A percentile compares a stretch with the other conserved stretches of the same genome.
These are phyloP conservation scores for Otatea glauca DNA, from an alignment of 176 grass and related monocot genomes.

Conservation along the genomic window DNA sequence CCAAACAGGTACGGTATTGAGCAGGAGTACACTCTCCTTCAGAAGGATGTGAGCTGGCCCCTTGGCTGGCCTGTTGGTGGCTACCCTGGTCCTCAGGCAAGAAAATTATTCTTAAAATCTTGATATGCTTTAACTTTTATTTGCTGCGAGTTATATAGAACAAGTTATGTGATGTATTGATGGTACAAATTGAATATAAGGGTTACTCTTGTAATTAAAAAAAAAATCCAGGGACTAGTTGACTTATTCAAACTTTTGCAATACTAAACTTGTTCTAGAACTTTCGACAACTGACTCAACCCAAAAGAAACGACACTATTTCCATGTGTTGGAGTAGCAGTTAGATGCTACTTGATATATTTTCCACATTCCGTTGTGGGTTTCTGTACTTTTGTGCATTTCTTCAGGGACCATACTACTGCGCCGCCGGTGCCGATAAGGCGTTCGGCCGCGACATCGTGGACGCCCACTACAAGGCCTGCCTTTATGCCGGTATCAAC, in stretches of 20 bases:
- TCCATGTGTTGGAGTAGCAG: background rate
- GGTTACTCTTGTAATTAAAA: background rate
- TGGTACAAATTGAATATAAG: background rate
- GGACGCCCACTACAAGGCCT: slow-evolving; percentile 95
- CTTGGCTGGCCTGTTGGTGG: slow-evolving; percentile 94
- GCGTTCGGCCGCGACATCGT: slow-evolving; percentile 93
- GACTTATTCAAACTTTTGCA: background rate
- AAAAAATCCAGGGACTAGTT: background rate
- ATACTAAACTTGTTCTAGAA: background rate
- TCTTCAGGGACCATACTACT: slow-evolving; percentile 91
- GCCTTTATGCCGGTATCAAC: slow-evolving; percentile 88
- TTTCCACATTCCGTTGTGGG: background rate
- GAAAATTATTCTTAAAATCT: background rate
- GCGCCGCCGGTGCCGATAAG: slow-evolving; percentile 80
- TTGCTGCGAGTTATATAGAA: background rate
- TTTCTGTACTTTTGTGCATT: background rate
- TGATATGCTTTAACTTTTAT: background rate
- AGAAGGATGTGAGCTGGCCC: slow-evolving; percentile 93
- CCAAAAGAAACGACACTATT: background rate
- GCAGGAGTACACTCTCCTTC: slow-evolving; percentile 97
- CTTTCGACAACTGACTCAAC: background rate
- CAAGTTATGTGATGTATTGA: background rate
- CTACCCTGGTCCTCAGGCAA: slow-evolving; percentile 90
- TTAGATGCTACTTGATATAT: background rate
- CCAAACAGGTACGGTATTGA: slow-evolving; percentile 90